Base-by-base conservation (phyloP, 257 asterid genomes). In the Solanum piurae region DNA sequence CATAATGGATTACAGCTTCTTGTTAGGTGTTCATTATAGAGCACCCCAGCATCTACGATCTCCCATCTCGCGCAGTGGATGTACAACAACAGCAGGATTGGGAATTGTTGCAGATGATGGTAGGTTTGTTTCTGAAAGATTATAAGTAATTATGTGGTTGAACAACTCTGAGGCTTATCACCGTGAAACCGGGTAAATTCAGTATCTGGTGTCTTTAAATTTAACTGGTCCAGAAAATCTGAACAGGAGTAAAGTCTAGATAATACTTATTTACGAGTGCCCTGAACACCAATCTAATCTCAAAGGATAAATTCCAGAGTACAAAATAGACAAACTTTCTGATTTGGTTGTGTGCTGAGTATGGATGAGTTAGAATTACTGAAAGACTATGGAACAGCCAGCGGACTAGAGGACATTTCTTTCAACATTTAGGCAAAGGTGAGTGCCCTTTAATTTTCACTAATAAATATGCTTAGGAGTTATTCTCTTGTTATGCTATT, bases 1-100 rank as follows among this genome's bases (percentile, higher is more conserved):
- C 92, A 97, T 97, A 88, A 97, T 97, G 99, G 99, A 97, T 91
- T 97, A 97, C 91, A 97, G 99, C 93, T 94, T 95, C 86, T 91
- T 95, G 92, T 93, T 97, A 33, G 99, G 99, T 69, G 99, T 97
- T 86, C 98, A 95, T 89, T 95, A 97, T 90, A 93, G 99, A 71
- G 99, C 98, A 52, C 99, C 98, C 20, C 99, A 94, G 87, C 98
- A 95, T 88, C 93, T 95, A 42, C 95, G 92, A 52, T 92, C 98
- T 83, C 92, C 89, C 73, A 88, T 91, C 93, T 90, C 98, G 31
- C 79, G 88, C 72, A 92, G 93, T 90, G 90, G 83, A 76, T 94
- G 89, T 85, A 88, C 91, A 86, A 89, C 91, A 0, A 91, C 87
- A 5, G 98, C 94, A 89, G 98, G 94, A 87, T 87, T 96, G 77